These are phyloP conservation scores for Phytophthora citrophthora DNA, from an alignment of 352 stramenopile genomes.

Conservation along the genomic window DNA sequence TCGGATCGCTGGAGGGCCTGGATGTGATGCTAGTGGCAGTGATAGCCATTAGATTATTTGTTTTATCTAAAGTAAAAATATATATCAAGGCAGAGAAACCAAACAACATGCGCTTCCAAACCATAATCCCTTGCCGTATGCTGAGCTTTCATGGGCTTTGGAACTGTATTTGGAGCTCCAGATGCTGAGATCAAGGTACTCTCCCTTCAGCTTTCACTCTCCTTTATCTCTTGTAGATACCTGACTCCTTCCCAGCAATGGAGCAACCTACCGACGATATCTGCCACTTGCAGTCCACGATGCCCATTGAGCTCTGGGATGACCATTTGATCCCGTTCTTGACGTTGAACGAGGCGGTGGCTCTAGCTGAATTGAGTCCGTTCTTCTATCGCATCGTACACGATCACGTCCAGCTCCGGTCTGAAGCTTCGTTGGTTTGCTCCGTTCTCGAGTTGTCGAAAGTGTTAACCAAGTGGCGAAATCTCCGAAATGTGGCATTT, in stretches of 20 bases:
- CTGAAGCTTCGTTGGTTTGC: conserved; percentile 47
- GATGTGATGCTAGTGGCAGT: conserved; percentile 12
- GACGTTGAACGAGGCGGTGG: conserved; percentile 60
- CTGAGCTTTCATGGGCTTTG: background rate
- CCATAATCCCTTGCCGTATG: conserved; percentile 1
- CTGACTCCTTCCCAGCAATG: conserved; percentile 12
- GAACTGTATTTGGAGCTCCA: conserved; percentile 2
- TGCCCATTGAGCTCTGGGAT: conserved; percentile 68
- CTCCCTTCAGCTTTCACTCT: conserved; percentile 7
- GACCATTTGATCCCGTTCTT: conserved; percentile 56
- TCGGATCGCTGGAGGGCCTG: conserved; percentile 23
- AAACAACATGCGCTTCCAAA: background rate
- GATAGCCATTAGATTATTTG: conserved; percentile 6
- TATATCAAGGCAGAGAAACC: conserved; percentile 1
- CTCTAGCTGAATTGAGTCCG: conserved; percentile 54
- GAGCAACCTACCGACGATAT: conserved; percentile 1
- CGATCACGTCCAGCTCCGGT: conserved; percentile 44
- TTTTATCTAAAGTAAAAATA: background rate
- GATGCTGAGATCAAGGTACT: conserved; percentile 2
- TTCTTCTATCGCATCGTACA: conserved; percentile 66
- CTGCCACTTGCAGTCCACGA: conserved; percentile 32
- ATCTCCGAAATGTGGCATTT: conserved; percentile 63
- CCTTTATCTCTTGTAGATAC: conserved; percentile 24
- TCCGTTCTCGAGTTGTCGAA: conserved; percentile 40
- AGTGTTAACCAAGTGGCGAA: conserved; percentile 55